Base-by-base conservation (phyloP, 2,329 filamentous ascomycete species). In the Apiospora marii region DNA sequence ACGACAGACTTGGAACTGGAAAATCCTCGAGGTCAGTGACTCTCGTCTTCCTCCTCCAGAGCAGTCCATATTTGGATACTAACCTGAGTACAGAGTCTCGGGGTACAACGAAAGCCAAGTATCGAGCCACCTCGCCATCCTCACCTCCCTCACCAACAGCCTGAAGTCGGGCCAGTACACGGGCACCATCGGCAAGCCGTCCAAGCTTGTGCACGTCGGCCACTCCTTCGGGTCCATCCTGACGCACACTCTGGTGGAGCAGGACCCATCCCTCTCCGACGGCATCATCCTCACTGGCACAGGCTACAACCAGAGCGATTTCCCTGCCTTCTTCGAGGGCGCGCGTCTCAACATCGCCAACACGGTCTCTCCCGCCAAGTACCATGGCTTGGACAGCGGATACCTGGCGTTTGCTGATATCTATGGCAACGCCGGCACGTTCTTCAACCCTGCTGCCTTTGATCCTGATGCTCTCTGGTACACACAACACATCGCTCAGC, bases 231-330 rank as follows among this genome's bases (percentile, higher is more conserved):
- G 77, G 73, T 76, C 74, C 8, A 70, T 75, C 72, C 41, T 83
- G 67, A 83, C 78, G 5, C 77, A 78, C 48, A 79, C 44, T 51
- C 67, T 77, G 75, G 13, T 82, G 2, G 78, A 77, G 4, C 75
- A 76, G 30, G 80, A 83, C 73, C 80, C 79, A 16, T 72, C 79
- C 4, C 77, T 83, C 30, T 80, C 79, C 58, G 82, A 84, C 74
- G 83, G 79, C 22, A 78, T 82, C 24, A 78, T 85, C 67, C 76
- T 85, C 67, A 84, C 83, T 1, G 83, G 82, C 8, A 84, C 80
- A 71, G 74, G 82, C 24, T 69, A 80, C 22, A 82, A 77, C 70
- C 73, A 3, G 49, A 77, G 46, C 76, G 27, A 14, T 30, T 61
- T 61, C 27, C 14, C 51, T 1, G 30, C 3, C 5, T 22, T 37